Base-by-base conservation (phyloP, 352 stramenopile genomes). In the Plasmopara viticola region DNA sequence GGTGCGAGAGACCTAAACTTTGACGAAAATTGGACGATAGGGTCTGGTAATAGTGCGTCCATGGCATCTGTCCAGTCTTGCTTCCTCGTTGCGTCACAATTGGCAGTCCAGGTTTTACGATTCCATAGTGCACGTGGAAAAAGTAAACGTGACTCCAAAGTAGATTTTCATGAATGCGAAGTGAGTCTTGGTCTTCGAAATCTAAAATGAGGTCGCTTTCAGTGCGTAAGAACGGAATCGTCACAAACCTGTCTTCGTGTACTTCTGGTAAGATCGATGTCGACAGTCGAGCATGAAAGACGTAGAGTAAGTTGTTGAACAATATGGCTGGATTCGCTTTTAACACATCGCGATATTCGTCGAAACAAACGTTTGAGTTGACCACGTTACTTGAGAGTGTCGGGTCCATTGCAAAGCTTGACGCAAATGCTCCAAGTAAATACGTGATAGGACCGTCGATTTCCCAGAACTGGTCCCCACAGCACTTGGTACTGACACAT, bases 401-500 rank as follows among this genome's bases (percentile, higher is more conserved):
- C 10, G 71, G 48, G 13, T 76, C 62, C 18, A 90, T 58, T 1
- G 74, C 64, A 40, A 82, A 75, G 37, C 73, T 83, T 5, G 78
- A 75, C 9, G 78, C 59, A 58, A 80, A 85, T 0, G 68, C 70
- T 17, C 83, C 83, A 2, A 93, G 62, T 4, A 72, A 58, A 43
- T 84, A 70, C 69, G 74, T 71, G 14, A 90, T 73, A 0, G 70
- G 76, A 1, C 72, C 78, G 39, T 91, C 74, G 0, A 89, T 68
- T 13, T 74, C 57, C 83, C 83, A 93, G 34, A 93, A 93, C 47
- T 91, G 80, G 18, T 78, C 68, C 7, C 68, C 73, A 29, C 55
- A 60, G 43, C 73, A 84, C 53, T 77, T 59, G 50, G 48, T 44
- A 51, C 78, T 58, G 29, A 44, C 9, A 54, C 63, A 73, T 6